These are phyloP conservation scores for Nakazawaea ernobii DNA, from an alignment of 805 yeast genomes.

Conservation along the genomic window DNA sequence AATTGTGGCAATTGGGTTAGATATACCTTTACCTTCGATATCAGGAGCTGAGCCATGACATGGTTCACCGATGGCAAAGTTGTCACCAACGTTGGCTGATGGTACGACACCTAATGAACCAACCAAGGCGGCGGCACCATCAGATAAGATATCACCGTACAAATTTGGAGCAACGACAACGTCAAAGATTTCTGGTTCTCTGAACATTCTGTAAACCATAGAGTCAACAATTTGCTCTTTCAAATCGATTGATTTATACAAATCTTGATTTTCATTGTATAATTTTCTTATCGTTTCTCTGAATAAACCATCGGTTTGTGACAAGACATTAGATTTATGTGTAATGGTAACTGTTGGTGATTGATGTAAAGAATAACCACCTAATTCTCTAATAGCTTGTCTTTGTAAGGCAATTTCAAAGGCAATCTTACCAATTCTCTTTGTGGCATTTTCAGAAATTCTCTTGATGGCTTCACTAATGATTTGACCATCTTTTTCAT, in stretches of 20 bases:
- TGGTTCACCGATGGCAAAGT: conserved; percentile 97
- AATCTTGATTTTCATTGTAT: conserved; percentile 50
- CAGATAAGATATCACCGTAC: conserved; percentile 94
- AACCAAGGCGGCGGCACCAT: conserved; percentile 97
- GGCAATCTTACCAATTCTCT: conserved; percentile 85
- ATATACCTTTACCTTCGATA: conserved; percentile 89
- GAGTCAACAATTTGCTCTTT: conserved; percentile 98
- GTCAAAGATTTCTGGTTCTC: conserved; percentile 96
- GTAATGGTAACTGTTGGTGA: conserved; percentile 80
- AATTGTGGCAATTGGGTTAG: conserved; percentile 97
- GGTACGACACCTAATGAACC: conserved; percentile 98
- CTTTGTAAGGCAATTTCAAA: conserved; percentile 90
- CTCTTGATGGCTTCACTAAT: conserved; percentile 98
- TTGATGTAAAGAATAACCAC: conserved; percentile 45
- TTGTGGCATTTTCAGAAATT: conserved; percentile 83
- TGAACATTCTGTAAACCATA: conserved; percentile 98
- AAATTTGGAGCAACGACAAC: conserved; percentile 98
- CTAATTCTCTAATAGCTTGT: conserved; percentile 66
- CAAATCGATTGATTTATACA: conserved; percentile 56
- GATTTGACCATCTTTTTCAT: conserved; percentile 73
- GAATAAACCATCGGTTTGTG: conserved; percentile 92
- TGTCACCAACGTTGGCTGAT: conserved; percentile 95
- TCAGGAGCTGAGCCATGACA: conserved; percentile 99
- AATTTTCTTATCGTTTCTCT: conserved; percentile 74
- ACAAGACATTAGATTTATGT: conserved; percentile 93